Evolutionary conservation across 1,284 basidiomycete genomes (phyloP).

Genomic region (Mycena citricolor): DNA sequence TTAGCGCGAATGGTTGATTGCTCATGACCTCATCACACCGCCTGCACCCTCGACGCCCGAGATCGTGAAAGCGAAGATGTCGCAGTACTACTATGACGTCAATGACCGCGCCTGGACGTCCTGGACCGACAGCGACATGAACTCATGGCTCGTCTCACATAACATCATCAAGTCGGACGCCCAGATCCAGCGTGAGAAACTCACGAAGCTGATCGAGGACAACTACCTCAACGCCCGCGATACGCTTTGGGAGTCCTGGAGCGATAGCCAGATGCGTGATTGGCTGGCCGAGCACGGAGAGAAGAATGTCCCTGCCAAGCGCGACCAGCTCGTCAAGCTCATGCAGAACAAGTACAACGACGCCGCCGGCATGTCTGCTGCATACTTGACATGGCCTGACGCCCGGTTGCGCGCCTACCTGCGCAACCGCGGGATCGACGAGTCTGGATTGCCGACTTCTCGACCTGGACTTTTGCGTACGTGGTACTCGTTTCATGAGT

Average conservation of each 20-base stretch:
- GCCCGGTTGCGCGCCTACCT: constrained; percentile 84
- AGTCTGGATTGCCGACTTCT: constrained; percentile 59
- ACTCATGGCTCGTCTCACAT: constrained; percentile 72
- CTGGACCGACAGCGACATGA: constrained; percentile 72
- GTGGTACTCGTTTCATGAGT: constrained; percentile 8
- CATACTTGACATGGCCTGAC: constrained; percentile 87
- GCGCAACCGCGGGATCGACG: constrained; percentile 69
- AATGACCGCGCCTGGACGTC: constrained; percentile 63
- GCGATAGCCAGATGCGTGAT: constrained; percentile 70
- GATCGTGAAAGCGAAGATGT: constrained; percentile 69
- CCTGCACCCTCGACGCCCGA: constrained; percentile 64
- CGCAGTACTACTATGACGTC: constrained; percentile 72
- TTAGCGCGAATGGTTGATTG: constrained; percentile 80
- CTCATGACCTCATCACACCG: constrained; percentile 66
- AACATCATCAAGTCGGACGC: constrained; percentile 70
- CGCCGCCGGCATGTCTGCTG: constrained; percentile 42
- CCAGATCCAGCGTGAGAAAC: constrained; percentile 71
- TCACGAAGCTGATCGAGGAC: constrained; percentile 70
- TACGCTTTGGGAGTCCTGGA: constrained; percentile 73
- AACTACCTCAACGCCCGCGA: constrained; percentile 74
- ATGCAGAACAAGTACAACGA: constrained; percentile 66
- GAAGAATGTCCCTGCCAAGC: constrained; percentile 65
- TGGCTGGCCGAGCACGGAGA: constrained; percentile 81
- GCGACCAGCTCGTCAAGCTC: constrained; percentile 69
- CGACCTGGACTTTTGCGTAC: constrained; percentile 72